Evolutionary conservation across 192 early-diverging fungal genomes (phyloP).

Genomic region (Mortierella alpina): DNA sequence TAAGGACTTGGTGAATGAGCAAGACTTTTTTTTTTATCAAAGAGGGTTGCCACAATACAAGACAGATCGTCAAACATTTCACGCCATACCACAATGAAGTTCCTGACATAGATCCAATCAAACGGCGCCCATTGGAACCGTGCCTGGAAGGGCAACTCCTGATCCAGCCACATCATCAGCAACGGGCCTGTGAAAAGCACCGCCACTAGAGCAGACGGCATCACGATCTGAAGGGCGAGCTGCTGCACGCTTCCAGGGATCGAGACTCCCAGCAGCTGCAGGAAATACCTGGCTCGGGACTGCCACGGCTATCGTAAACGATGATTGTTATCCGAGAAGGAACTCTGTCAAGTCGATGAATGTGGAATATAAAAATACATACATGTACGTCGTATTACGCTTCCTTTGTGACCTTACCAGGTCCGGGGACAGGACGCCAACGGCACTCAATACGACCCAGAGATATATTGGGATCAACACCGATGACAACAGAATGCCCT

Average conservation of each 20-base stretch:
- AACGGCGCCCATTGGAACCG: constrained; percentile 26
- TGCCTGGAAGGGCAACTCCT: constrained; percentile 57
- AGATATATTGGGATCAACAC: constrained; percentile 49
- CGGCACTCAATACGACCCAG: constrained; percentile 29
- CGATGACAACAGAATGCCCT: constrained; percentile 57
- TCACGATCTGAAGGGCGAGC: constrained; percentile 17
- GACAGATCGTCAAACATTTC: background rate
- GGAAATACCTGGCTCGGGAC: background rate
- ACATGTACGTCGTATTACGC: no score
- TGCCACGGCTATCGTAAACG: background rate
- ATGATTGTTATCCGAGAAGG: background rate
- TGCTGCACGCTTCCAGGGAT: constrained; percentile 24
- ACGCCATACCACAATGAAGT: constrained; percentile 22
- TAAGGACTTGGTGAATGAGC: no score
- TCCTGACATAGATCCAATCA: constrained; percentile 31
- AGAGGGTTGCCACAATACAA: constrained; percentile 26
- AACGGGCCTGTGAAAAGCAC: constrained; percentile 71
- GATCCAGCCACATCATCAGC: constrained; percentile 51
- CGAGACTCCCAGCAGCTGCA: constrained; percentile 46
- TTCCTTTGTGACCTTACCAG: constrained; percentile 3
- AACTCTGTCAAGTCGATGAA: no score
- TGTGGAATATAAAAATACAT: no score
- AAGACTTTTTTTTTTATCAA: background rate
- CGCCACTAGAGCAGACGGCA: constrained; percentile 57
- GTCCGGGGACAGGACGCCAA: constrained; percentile 12